phyloP scores from a whole-genome alignment of 1,139 yeast genomes.

The Scheffersomyces lignicola region DNA sequence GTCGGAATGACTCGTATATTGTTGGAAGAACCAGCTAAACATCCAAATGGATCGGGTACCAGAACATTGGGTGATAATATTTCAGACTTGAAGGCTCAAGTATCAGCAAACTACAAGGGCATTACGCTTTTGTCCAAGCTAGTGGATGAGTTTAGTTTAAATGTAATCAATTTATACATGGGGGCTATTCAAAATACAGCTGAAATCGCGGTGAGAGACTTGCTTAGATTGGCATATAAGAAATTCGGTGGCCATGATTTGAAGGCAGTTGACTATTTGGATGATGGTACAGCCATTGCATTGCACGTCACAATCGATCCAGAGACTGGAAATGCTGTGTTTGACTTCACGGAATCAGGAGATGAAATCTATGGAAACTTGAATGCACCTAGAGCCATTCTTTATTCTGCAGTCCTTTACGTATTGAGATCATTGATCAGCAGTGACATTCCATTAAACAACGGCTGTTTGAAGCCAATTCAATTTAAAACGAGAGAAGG shows the following conservation, averaged over 20 bases:
- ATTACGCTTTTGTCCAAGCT: slow-evolving; percentile 32
- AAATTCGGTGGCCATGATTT: slow-evolving; percentile 38
- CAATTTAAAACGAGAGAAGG: slow-evolving; percentile 66
- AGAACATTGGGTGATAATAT: slow-evolving; percentile 42
- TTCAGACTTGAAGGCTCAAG: slow-evolving; percentile 47
- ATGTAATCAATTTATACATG: slow-evolving; percentile 43
- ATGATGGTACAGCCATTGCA: slow-evolving; percentile 46
- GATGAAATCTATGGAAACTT: slow-evolving; percentile 46
- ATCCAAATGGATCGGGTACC: slow-evolving; percentile 49
- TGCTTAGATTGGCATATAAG: slow-evolving; percentile 34
- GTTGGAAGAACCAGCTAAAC: slow-evolving; percentile 43
- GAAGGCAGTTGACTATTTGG: slow-evolving; percentile 40
- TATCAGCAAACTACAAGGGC: slow-evolving; percentile 44
- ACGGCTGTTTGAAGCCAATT: slow-evolving; percentile 78
- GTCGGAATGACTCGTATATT: slow-evolving; percentile 38
- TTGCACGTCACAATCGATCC: slow-evolving; percentile 35
- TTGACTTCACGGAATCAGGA: slow-evolving; percentile 44
- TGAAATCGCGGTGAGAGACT: slow-evolving; percentile 39
- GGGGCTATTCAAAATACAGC: slow-evolving; percentile 45
- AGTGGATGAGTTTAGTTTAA: slow-evolving; percentile 31
- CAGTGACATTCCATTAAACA: slow-evolving; percentile 79
- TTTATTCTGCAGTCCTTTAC: slow-evolving; percentile 78
- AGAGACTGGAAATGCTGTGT: slow-evolving; percentile 36
- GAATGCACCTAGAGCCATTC: slow-evolving; percentile 61
- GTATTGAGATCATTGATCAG: slow-evolving; percentile 74